Conservation (phyloP, 2,329 filamentous ascomycete genomes). For the Neophaeococcomyces aloes region DNA sequence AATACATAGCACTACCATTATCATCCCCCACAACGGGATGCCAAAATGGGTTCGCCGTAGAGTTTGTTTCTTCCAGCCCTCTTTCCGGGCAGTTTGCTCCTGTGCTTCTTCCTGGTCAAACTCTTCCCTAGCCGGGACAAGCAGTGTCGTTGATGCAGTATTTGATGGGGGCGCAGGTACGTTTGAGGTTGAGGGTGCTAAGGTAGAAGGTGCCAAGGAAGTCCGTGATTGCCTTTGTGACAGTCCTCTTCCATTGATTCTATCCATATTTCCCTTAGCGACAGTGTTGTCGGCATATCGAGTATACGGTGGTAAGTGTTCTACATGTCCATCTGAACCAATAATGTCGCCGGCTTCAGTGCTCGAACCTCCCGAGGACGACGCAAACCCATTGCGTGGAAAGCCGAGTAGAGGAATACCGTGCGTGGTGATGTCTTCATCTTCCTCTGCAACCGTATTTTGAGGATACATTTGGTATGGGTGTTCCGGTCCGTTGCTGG, state of each 20-base stretch:
- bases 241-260: conserved; percentile 10
- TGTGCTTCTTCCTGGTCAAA: conserved; percentile 18
- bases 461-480: conserved; percentile 83
- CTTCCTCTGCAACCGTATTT: conserved; percentile 53
- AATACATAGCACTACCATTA: conserved; percentile 36
- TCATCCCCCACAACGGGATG: conserved; percentile 42
- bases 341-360: conserved; percentile 82
- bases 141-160: conserved; percentile 16
- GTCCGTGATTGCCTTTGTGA: conserved; percentile 1
- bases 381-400: conserved; percentile 53
- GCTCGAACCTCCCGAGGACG: conserved; percentile 64
- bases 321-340: conserved; percentile 76
- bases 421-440: conserved; percentile 27
- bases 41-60: conserved; percentile 38
- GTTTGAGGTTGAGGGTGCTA: too few relatives aligned
- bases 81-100: conserved; percentile 25
- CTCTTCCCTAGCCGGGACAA: neutral
- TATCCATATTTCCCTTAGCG: conserved; percentile 38
- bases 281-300: conserved; percentile 70
- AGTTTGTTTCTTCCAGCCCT: conserved; percentile 33
- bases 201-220: neutral
- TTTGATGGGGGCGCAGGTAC: conserved; percentile 8
- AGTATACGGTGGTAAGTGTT: conserved; percentile 85
- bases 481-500: conserved; percentile 58
- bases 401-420: conserved; percentile 61